Evolutionary conservation across 768 basidiomycete genomes (phyloP), one percentile per base, ranked within the genome.

Genomic region (Mycena sanguinolenta): DNA sequence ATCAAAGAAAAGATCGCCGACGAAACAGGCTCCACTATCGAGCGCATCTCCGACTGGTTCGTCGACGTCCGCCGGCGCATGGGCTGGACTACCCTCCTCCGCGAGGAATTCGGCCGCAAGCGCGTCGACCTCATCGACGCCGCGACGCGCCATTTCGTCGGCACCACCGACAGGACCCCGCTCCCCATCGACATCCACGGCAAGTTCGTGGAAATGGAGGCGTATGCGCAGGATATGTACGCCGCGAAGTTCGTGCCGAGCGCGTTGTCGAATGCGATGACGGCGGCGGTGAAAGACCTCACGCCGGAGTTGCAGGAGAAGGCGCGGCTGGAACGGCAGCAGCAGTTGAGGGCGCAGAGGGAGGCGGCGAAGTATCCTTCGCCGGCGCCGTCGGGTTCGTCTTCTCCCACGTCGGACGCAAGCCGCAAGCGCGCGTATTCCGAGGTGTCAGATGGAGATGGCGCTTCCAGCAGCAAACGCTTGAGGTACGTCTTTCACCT

Each of bases 41-140:
- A 74, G 50, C 80, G 82, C 0, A 60, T 90, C 44, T 83, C 84
- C 44, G 70, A 75, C 0, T 89, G 89, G 89, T 90, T 89, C 42
- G 71, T 81, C 23, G 83, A 84, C 8, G 79, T 77, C 1, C 83
- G 89, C 1, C 84, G 83, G 23, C 82, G 87, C 0, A 89, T 89
- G 0, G 88, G 88, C 0, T 90, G 89, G 89, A 88, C 84, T 12
- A 19, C 65, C 0, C 62, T 88, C 0, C 82, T 85, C 1, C 79
- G 78, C 55, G 55, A 60, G 0, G 77, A 73, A 10, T 86, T 84
- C 63, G 44, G 68, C 0, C 80, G 81, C 50, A 81, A 79, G 30
- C 80, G 82, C 19, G 71, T 58, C 13, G 73, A 79, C 16, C 83
- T 85, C 12, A 69, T 85, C 21, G 76, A 77, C 3, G 84, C 83